Percentiles rank a stretch among this genome's conserved stretches.
Conservation (phyloP, 2,329 filamentous ascomycete genomes). For the Monosporascus sp. region DNA sequence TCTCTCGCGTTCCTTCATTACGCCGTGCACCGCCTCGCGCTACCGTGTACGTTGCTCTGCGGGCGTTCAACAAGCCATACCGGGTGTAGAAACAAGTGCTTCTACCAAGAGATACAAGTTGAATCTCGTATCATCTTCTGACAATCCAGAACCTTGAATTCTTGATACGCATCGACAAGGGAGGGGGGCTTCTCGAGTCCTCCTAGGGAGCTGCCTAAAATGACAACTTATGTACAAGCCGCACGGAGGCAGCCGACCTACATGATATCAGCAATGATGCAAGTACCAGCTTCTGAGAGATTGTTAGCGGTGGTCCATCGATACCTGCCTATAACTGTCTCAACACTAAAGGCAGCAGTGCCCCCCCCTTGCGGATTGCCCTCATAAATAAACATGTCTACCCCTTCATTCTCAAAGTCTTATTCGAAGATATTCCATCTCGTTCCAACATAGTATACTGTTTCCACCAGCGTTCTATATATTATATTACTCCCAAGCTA, state of each 20-base stretch:
- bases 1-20: neutral
- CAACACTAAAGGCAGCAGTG: slow-evolving; percentile 16
- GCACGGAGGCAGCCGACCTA: slow-evolving; percentile 18
- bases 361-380: slow-evolving; percentile 16
- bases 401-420: slow-evolving; percentile 7
- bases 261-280: slow-evolving; percentile 15
- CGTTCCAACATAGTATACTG: neutral
- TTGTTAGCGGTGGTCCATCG: slow-evolving; percentile 6
- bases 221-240: slow-evolving; percentile 19
- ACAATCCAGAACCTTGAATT: slow-evolving; percentile 14
- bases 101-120: neutral
- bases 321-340: slow-evolving; percentile 11
- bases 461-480: neutral
- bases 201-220: slow-evolving; percentile 19
- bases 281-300: slow-evolving; percentile 7
- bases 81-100: neutral
- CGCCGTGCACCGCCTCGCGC: neutral
- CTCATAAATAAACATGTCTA: slow-evolving; percentile 14
- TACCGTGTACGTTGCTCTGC: neutral
- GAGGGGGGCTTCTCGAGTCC: slow-evolving; percentile 13
- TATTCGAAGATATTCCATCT: slow-evolving; percentile 3
- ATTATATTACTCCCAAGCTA: neutral
- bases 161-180: slow-evolving; percentile 19
- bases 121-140: neutral
- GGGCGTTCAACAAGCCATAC: slow-evolving; percentile 13